Base-by-base conservation (phyloP, 306 rosid genomes). In the Benincasa hispida region DNA sequence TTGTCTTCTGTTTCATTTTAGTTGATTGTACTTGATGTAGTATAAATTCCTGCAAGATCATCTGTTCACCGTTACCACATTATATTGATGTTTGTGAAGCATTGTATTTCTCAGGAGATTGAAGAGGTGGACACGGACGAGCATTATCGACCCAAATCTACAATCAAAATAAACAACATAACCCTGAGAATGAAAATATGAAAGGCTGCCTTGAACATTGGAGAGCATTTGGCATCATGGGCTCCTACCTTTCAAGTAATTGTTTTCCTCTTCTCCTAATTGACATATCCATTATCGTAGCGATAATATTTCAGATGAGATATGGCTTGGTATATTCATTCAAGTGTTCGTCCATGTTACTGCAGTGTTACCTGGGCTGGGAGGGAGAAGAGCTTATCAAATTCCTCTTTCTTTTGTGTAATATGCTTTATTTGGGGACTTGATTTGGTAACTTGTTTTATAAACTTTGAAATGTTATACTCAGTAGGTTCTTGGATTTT, bases 111-210 rank as follows among this genome's bases (percentile, higher is more conserved):
- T 67, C 87, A 87, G 91, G 91, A 87, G 82, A 90, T 94, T 51
- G 98, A 94, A 82, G 97, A 91, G 89, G 96, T 94, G 65, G 98
- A 94, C 80, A 94, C 98, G 5, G 98, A 94, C 77, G 96, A 90
- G 83, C 93, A 90, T 73, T 94, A 87, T 86, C 89, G 83, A 41
- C 98, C 97, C 35, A 94, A 91, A 82, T 54, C 91, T 45, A 78
- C 88, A 12, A 86, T 94, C 37, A 85, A 89, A 77, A 91, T 94
- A 79, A 87, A 87, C 60, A 81, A 86, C 5, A 91, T 87, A 79
- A 80, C 87, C 67, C 93, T 91, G 79, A 85, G 81, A 84, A 91
- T 42, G 57, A 76, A 76, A 76, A 76, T 76, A 22, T 76, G 72
- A 76, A 57, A 45, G 79, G 69, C 28, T 57, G 53, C 35, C 10